Base-by-base conservation (phyloP, 805 yeast genomes). In the Starmerella apicola region DNA sequence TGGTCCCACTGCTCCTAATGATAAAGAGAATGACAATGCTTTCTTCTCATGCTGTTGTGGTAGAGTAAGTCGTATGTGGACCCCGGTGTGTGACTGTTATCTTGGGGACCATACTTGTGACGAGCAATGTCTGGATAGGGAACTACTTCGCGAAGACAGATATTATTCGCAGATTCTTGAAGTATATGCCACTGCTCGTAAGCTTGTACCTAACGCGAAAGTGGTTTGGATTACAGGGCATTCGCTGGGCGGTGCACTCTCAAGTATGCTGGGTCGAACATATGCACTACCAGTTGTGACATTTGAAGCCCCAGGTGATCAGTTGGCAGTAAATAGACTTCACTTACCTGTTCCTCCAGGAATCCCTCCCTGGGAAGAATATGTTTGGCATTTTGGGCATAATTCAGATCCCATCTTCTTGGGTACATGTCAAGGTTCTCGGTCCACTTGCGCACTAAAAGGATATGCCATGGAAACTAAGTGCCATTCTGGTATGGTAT, bases 391-490 rank as follows among this genome's bases (percentile, higher is more conserved):
- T 57, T 64, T 91, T 55, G 98, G 98, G 3, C 88, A 91, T 57
- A 91, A 91, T 2, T 97, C 95, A 0, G 98, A 91, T 57, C 98
- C 98, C 1, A 82, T 91, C 2, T 91, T 69, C 54, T 80, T 86
- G 88, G 98, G 98, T 0, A 86, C 84, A 7, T 91, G 98, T 58
- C 85, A 81, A 54, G 98, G 98, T 8, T 93, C 91, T 1, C 75
- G 88, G 3, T 78, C 93, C 0, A 61, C 86, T 1, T 91, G 98
- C 59, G 77, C 88, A 44, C 68, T 83, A 7, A 95, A 82, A 1
- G 98, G 98, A 0, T 91, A 84, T 59, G 98, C 97, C 9, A 78
- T 91, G 95, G 98, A 91, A 54, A 78, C 95, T 0, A 78, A 78
- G 34, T 91, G 98, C 57, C 98, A 91, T 58, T 72, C 94, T 0